Base-by-base conservation (phyloP, 768 basidiomycete genomes). In the Auriscalpium orientale region DNA sequence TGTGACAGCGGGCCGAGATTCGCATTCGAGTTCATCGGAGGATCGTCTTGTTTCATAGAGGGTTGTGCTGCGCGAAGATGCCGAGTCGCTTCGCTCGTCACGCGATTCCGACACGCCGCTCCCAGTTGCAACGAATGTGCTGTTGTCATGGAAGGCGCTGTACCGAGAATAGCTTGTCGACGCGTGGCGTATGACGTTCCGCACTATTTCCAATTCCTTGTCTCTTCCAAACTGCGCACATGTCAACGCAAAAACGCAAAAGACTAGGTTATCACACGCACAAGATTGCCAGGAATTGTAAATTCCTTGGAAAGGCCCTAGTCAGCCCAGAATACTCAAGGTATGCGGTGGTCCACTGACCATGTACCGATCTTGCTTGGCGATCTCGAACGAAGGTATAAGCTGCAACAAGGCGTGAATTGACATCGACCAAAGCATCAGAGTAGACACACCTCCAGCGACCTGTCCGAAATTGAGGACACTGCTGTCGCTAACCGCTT, bases 381-480 rank as follows among this genome's bases (percentile, higher is more conserved):
- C 83, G 58, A 88, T 85, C 36, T 84, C 81, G 61, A 89, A 89
- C 18, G 70, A 68, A 1, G 85, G 81, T 60, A 89, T 87, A 53
- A 88, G 79, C 82, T 87, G 59, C 16, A 45, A 28, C 18, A 38
- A 50, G 20, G 53, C 61, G 50, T 64, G 48, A 62, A 18, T 46
- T 44, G 22, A 37, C 46, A 46, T 21, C 28, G 46, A 20, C 13
- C 47, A 51, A 46, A 50, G 49, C 49, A 45, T 49, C 22, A 6
- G 28, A 47, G 16, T n/a, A 46, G 6, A 59, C 67, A 35, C 58
- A 82, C 81, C 69, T 85, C 84, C 15, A 74, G 71, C 35, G 83
- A 79, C 51, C 80, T 76, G 51, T 82, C 83, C 10, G 79, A 77
- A 15, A 75, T 70, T 0, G 82, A 75, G 8, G 80, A 79, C 4